Evolutionary conservation across 2,329 filamentous ascomycete genomes (phyloP), one percentile per base, ranked within the genome.

Genomic region (Claviceps humidiphila): DNA sequence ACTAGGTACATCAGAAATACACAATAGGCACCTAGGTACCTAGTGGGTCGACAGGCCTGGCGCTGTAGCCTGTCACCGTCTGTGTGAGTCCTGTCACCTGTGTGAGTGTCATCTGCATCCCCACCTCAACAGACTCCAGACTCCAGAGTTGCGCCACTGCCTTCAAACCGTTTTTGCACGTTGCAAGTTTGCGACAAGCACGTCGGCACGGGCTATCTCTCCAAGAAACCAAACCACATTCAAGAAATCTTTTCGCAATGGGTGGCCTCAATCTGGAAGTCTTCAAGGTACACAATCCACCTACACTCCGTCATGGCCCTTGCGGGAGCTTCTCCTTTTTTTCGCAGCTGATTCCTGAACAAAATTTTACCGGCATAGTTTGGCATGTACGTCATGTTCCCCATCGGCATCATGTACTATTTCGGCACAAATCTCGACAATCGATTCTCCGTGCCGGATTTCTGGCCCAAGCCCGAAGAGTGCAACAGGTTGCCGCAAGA

Each of bases 351-450:
- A 43, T n/a, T 20, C 11, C 22, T 13, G 8, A 16, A 26, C n/a
- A 44, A 44, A 42, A 46, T 26, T n/a, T 20, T 39, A 22, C n/a
- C 13, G 24, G 14, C 11, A 53, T 57, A 96, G 91, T 98, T 98
- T 69, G 90, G 91, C 74, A 87, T 94, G 79, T 98, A 98, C 74
- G 84, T 98, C 74, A 85, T 96, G 78, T 98, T 98, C 72, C 93
- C 93, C 17, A 97, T 98, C 63, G 89, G 88, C 61, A 90, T 93
- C 76, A 98, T 98, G 93, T 97, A 94, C 77, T 98, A 98, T 75
- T 98, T 97, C 70, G 93, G 93, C 66, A 95, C 90, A 53, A 98
- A 98, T 70, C 87, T 98, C 65, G 93, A 98, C 71, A 79, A 85
- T 59, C 85, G 89, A 58, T 98, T 98, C 75, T 73, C 79, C 47